phyloP scores from a whole-genome alignment of 2,329 filamentous ascomycete genomes.

The Aurifilum marmelostoma region DNA sequence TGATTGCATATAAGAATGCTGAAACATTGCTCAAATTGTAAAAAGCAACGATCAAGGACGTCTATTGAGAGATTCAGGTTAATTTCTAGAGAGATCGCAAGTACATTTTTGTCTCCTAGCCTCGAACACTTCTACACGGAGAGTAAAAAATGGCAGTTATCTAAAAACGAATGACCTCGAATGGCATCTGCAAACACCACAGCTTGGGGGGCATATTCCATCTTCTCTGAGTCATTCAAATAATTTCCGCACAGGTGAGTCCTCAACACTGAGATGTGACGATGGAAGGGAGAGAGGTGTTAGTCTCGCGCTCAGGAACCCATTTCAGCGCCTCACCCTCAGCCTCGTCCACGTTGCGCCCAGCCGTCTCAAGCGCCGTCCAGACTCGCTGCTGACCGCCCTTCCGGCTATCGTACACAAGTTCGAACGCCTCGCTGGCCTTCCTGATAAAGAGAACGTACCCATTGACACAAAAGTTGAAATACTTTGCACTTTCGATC shows the following conservation, averaged over 20 bases:
- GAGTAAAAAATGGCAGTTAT: not conserved
- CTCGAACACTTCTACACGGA: not conserved
- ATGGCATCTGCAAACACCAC: not conserved
- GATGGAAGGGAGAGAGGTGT: not conserved
- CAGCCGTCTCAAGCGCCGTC: conserved; percentile 12
- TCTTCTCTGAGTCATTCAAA: not conserved
- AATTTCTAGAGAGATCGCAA: not conserved
- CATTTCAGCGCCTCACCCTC: not conserved
- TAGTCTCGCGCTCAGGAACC: not conserved
- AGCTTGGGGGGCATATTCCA: not conserved
- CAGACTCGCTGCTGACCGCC: conserved; percentile 11
- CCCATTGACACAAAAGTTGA: conserved; percentile 8
- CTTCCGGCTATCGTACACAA: conserved; percentile 8
- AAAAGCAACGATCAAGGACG: too few relatives aligned
- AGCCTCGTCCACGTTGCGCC: conserved; percentile 4
- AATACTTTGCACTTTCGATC: not conserved
- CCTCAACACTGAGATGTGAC: not conserved
- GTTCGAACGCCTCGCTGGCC: conserved; percentile 9
- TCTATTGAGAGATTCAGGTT: not conserved
- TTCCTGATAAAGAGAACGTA: conserved; percentile 2
- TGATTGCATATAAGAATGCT: conserved; percentile 8
- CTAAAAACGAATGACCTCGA: not conserved
- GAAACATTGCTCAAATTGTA: not conserved
- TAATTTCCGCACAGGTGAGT: not conserved
- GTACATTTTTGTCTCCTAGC: not conserved